phyloP scores from a whole-genome alignment of 257 asterid genomes.

The Avicennia marina region DNA sequence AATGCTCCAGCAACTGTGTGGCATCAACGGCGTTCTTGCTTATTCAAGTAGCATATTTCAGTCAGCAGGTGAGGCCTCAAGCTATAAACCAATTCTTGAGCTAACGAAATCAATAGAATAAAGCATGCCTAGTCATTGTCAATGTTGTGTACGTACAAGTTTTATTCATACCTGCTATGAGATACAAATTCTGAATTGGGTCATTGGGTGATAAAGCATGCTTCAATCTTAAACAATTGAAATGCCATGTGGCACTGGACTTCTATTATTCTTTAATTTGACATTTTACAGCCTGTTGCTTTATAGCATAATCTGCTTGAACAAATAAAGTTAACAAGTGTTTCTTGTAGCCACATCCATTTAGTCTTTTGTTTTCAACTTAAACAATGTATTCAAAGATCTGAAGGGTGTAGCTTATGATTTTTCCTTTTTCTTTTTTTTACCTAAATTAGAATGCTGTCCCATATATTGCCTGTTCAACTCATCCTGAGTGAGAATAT shows the following conservation, averaged over 20 bases:
- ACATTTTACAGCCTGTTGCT: background rate
- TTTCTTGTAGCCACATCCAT: too few species aligned
- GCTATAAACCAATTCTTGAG: background rate
- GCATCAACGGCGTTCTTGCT: slow-evolving; percentile 76
- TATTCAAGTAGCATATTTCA: slow-evolving; percentile 80
- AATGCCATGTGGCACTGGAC: background rate
- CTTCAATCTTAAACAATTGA: background rate
- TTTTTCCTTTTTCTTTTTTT: too few species aligned
- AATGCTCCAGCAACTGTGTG: slow-evolving; percentile 81
- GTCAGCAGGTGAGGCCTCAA: slow-evolving; percentile 58
- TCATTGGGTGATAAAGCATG: background rate
- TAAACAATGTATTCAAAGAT: too few species aligned
- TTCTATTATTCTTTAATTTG: background rate
- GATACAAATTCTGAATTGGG: background rate
- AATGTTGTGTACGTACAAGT: too few species aligned
- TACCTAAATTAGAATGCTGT: background rate
- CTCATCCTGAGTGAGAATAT: background rate
- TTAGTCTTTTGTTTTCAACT: too few species aligned
- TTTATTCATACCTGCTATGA: too few species aligned
- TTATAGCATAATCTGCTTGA: background rate
- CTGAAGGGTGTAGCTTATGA: too few species aligned
- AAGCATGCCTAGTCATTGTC: too few species aligned
- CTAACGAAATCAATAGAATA: too few species aligned
- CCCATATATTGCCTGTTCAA: too few species aligned
- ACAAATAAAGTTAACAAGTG: background rate